Conservation (phyloP, 2,329 filamentous ascomycete species). For the Conoideocrella luteorostrata region DNA sequence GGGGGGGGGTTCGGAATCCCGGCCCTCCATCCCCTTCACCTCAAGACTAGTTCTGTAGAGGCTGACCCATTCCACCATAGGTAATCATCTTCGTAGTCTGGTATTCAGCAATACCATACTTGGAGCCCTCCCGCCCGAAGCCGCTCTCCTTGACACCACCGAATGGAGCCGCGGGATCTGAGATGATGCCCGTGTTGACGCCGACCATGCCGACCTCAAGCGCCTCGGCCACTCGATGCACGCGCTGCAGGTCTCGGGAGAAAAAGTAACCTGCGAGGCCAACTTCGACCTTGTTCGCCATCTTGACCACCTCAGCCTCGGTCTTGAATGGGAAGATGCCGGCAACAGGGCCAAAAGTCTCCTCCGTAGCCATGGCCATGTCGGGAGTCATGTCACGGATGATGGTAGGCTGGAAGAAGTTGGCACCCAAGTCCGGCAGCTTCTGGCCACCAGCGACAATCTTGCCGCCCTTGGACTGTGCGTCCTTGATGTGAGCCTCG, state of each 20-base stretch:
- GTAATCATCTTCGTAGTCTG: constrained; percentile 62
- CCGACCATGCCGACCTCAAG: constrained; percentile 85
- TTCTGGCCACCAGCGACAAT: constrained; percentile 69
- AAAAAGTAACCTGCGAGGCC: constrained; percentile 95
- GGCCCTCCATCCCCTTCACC: not conserved
- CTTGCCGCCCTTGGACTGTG: constrained; percentile 68
- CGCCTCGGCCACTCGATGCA: constrained; percentile 57
- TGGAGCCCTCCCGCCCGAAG: constrained; percentile 71
- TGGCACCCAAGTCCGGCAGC: constrained; percentile 66
- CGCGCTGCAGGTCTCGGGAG: constrained; percentile 55
- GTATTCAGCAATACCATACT: constrained; percentile 73
- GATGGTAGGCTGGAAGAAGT: constrained; percentile 88
- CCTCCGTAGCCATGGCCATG: constrained; percentile 80
- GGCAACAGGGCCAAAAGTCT: constrained; percentile 93
- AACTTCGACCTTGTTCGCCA: constrained; percentile 78
- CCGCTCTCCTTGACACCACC: constrained; percentile 79
- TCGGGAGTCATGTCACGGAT: constrained; percentile 78
- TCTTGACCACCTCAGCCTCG: constrained; percentile 77
- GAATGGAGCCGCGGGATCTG: constrained; percentile 56
- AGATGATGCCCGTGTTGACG: constrained; percentile 68
- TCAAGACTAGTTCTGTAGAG: constrained; percentile 36
- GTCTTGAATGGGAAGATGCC: constrained; percentile 83
- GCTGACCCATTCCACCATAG: constrained; percentile 48
- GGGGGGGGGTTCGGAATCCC: too few species aligned
- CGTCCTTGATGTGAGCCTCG: constrained; percentile 72